These are phyloP conservation scores for Antitrichia curtipendula DNA, from an alignment of 225 moss, liverwort and hornwort species.

Conservation along the genomic window DNA sequence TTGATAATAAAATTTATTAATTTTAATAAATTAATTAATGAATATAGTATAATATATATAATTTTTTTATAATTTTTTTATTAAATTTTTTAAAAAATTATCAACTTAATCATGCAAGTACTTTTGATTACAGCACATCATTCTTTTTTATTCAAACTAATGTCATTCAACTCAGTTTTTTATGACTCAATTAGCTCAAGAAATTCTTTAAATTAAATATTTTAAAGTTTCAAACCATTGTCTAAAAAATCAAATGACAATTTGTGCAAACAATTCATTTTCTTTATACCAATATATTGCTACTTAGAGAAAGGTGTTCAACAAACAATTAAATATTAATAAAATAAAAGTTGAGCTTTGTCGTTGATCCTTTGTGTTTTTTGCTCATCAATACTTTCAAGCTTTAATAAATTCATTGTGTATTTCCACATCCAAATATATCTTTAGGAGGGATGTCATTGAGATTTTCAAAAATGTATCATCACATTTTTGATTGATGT, in stretches of 20 bases:
- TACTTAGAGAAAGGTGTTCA: neutral
- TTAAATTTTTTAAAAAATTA: too few species aligned
- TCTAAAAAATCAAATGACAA: neutral
- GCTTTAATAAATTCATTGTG: neutral
- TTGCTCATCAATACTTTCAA: neutral
- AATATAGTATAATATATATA: neutral
- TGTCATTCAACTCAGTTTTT: neutral
- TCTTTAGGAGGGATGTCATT: accelerated
- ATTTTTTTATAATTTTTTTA: neutral
- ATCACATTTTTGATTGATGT: neutral
- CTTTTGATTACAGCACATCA: accelerated
- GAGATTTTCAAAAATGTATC: too few species aligned
- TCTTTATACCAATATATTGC: accelerated
- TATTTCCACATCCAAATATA: too few species aligned
- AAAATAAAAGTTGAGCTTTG: neutral
- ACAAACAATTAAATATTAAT: too few species aligned
- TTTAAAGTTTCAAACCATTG: neutral
- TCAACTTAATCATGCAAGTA: neutral
- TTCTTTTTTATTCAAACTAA: neutral
- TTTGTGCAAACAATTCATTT: neutral
- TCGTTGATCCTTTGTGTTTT: accelerated
- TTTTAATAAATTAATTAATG: neutral
- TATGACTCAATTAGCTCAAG: neutral
- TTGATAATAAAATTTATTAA: accelerated
- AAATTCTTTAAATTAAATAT: too few species aligned